Conservation (phyloP, 768 basidiomycete genomes). For the Lactarius evosmus region DNA sequence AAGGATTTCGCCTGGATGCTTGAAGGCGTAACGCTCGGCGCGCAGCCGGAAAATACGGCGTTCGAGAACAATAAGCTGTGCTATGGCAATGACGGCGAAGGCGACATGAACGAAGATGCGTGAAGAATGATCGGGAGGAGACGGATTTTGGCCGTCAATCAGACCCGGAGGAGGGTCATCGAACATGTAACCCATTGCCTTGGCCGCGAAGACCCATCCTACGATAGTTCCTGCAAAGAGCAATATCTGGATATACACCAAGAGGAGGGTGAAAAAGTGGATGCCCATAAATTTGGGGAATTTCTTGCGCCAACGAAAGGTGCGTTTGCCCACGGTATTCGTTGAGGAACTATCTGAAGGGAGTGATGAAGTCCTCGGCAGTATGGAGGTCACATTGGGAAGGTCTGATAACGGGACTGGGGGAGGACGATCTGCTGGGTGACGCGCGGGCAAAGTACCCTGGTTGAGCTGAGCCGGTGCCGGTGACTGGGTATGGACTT, state of each 20-base stretch:
- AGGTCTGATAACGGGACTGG: conserved; percentile 15
- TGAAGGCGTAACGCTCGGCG: conserved; percentile 56
- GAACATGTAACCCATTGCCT: conserved; percentile 28
- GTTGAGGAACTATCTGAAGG: conserved; percentile 30
- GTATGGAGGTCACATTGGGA: background rate
- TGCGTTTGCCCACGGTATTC: conserved; percentile 33
- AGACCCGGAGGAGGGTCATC: background rate
- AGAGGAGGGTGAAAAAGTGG: conserved; percentile 43
- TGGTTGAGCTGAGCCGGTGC: conserved; percentile 9
- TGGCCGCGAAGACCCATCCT: conserved; percentile 50
- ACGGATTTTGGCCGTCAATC: background rate
- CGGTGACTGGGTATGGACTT: conserved; percentile 33
- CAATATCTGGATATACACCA: conserved; percentile 40
- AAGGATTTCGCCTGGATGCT: conserved; percentile 55
- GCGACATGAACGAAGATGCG: conserved; percentile 60
- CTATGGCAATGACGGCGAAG: conserved; percentile 51
- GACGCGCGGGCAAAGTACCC: conserved; percentile 42
- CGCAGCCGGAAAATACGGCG: conserved; percentile 62
- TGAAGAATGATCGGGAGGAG: conserved; percentile 23
- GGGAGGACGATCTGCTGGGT: conserved; percentile 45
- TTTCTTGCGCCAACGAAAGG: conserved; percentile 42
- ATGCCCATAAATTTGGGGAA: conserved; percentile 44
- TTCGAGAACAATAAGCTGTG: conserved; percentile 60
- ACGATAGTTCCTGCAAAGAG: conserved; percentile 47
- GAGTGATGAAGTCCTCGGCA: background rate